Evolutionary conservation across 2,329 filamentous ascomycete species (phyloP).

Genomic region (Aspergillus pseudotamarii): DNA sequence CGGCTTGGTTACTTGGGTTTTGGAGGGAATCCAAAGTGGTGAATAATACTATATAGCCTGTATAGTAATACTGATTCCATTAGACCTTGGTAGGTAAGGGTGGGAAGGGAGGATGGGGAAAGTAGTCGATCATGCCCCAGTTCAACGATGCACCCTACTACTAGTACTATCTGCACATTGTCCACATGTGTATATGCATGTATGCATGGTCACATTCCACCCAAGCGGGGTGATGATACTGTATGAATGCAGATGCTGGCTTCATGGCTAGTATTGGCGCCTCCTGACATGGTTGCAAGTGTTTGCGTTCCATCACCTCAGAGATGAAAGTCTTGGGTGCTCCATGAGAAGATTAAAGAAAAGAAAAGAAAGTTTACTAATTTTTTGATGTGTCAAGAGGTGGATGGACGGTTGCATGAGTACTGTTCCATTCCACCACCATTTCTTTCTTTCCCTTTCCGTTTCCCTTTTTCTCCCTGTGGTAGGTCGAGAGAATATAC

Average conservation of each 20-base stretch:
- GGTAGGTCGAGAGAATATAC: background rate
- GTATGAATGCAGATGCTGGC: background rate
- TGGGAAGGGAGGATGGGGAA: conserved; percentile 2
- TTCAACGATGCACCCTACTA: background rate
- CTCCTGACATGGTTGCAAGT: conserved; percentile 11
- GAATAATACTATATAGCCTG: background rate
- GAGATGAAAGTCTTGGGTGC: background rate
- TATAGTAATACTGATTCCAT: background rate
- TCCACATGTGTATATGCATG: conserved; percentile 12
- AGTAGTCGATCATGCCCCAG: conserved; percentile 3
- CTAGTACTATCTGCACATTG: conserved; percentile 3
- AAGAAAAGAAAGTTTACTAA: background rate
- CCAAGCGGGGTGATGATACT: conserved; percentile 8
- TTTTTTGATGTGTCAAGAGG: background rate
- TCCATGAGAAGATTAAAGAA: background rate
- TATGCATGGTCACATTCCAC: conserved; percentile 22
- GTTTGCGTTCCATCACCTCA: background rate
- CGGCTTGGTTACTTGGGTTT: background rate
- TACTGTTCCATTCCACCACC: conserved; percentile 15
- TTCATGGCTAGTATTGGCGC: conserved; percentile 9
- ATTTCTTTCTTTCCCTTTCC: background rate
- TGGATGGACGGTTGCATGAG: conserved; percentile 5
- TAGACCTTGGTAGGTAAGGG: conserved; percentile 12
- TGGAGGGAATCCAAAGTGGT: background rate
- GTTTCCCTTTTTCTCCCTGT: background rate